Evolutionary conservation across 345 rosid genomes (phyloP).

Genomic region (Syzygium aromaticum): DNA sequence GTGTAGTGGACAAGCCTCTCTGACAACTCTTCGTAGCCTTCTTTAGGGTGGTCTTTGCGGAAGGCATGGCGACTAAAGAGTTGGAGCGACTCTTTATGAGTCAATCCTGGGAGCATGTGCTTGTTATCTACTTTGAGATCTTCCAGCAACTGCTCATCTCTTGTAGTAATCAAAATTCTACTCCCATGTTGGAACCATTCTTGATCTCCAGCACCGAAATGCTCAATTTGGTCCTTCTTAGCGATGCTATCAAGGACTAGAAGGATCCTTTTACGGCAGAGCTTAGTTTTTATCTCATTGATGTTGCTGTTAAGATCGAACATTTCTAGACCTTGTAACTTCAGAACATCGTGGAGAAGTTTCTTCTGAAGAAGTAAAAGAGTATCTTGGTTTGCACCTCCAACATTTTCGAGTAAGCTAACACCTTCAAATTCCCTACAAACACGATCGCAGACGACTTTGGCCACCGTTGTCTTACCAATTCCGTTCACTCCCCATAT

Average conservation of each 20-base stretch:
- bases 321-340: background rate
- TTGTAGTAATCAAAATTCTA: slow-evolving; percentile 1
- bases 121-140: background rate
- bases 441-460: background rate
- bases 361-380: background rate
- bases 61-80: slow-evolving; percentile 2
- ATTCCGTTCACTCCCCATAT: background rate
- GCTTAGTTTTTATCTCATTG: background rate
- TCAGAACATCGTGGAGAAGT: background rate
- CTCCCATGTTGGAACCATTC: background rate
- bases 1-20: background rate
- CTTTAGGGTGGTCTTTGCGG: background rate
- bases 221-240: background rate
- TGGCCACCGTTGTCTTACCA: background rate
- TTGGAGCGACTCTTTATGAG: background rate
- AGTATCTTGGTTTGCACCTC: background rate
- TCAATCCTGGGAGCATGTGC: background rate
- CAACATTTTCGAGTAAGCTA: background rate
- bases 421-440: background rate
- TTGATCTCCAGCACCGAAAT: background rate
- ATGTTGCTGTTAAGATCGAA: background rate
- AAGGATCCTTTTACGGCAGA: background rate
- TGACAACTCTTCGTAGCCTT: background rate
- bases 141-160: background rate
- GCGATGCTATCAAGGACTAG: background rate